Evolutionary conservation across 805 yeast genomes (phyloP).

Genomic region (Priceomyces melissophilus): DNA sequence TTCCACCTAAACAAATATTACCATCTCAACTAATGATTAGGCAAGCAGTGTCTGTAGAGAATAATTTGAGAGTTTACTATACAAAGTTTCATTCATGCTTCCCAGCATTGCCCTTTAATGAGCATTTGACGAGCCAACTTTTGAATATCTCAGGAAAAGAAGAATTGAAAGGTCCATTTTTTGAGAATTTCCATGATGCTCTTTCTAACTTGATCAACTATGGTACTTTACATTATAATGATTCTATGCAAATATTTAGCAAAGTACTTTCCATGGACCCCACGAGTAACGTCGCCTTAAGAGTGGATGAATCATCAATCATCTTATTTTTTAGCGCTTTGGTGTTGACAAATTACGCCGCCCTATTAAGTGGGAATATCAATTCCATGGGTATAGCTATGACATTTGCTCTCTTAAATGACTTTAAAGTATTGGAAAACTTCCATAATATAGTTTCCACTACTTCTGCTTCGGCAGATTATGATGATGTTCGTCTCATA

Average conservation of each 20-base stretch:
- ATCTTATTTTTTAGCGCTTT: conserved; percentile 28
- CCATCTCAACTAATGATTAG: conserved; percentile 11
- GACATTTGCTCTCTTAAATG: conserved; percentile 54
- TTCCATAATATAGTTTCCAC: conserved; percentile 36
- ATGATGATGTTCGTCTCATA: conserved; percentile 26
- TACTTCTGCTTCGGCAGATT: conserved; percentile 8
- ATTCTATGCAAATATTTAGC: conserved; percentile 32
- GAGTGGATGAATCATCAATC: conserved; percentile 22
- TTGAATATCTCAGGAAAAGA: conserved; percentile 11
- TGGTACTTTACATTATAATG: conserved; percentile 28
- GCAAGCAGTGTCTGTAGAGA: conserved; percentile 22
- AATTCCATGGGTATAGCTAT: conserved; percentile 55
- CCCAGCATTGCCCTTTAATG: conserved; percentile 43
- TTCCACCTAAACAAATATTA: conserved; percentile 4
- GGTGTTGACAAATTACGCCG: conserved; percentile 48
- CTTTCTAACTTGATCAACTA: conserved; percentile 38
- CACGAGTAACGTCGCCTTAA: conserved; percentile 17
- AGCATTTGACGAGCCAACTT: conserved; percentile 16
- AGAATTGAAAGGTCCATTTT: conserved; percentile 26
- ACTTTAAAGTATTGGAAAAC: conserved; percentile 49
- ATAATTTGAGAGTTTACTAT: conserved; percentile 40
- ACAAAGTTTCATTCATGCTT: conserved; percentile 40
- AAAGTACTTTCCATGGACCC: conserved; percentile 36
- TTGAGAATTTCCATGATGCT: conserved; percentile 41
- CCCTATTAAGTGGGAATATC: conserved; percentile 56